Conservation (phyloP, 2,329 filamentous ascomycete genomes). For the Beauveria rudraprayagi region DNA sequence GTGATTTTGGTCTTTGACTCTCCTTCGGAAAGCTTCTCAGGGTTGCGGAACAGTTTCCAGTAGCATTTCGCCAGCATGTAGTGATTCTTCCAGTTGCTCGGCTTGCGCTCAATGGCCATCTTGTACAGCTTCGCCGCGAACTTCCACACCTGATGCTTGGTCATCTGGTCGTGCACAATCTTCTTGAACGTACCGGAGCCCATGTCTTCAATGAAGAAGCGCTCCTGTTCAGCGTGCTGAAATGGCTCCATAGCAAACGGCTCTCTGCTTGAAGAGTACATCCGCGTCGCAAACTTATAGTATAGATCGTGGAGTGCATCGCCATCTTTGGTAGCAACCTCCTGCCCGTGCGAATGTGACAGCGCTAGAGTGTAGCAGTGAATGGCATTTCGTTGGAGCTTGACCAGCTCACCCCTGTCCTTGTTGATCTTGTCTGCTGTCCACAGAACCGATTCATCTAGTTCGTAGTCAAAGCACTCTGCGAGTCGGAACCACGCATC, state of each 20-base stretch:
- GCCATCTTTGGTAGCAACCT: slow-evolving; percentile 37
- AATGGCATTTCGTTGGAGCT: slow-evolving; percentile 70
- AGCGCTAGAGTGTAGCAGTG: slow-evolving; percentile 65
- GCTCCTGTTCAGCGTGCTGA: slow-evolving; percentile 45
- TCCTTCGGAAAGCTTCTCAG: slow-evolving; percentile 33
- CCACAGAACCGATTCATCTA: slow-evolving; percentile 84
- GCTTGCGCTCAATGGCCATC: slow-evolving; percentile 46
- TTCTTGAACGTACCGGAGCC: slow-evolving; percentile 44
- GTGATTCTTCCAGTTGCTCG: slow-evolving; percentile 50
- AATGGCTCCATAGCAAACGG: slow-evolving; percentile 58
- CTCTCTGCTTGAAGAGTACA: slow-evolving; percentile 54
- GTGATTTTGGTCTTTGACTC: slow-evolving; percentile 28
- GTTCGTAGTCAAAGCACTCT: slow-evolving; percentile 78
- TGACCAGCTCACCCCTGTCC: slow-evolving; percentile 64
- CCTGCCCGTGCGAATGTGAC: slow-evolving; percentile 43
- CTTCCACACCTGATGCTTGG: slow-evolving; percentile 54
- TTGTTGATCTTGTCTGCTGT: slow-evolving; percentile 87
- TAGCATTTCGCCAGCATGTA: slow-evolving; percentile 56
- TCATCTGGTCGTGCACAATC: slow-evolving; percentile 48
- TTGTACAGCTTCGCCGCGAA: slow-evolving; percentile 48
- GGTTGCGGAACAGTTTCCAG: slow-evolving; percentile 55
- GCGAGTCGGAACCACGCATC: slow-evolving; percentile 85
- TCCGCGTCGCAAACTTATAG: slow-evolving; percentile 51
- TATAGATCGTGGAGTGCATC: slow-evolving; percentile 52
- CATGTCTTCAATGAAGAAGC: slow-evolving; percentile 46